Evolutionary conservation across 1,284 basidiomycete species (phyloP), one percentile per base, ranked within the genome.

Genomic region (Ustilago nuda): DNA sequence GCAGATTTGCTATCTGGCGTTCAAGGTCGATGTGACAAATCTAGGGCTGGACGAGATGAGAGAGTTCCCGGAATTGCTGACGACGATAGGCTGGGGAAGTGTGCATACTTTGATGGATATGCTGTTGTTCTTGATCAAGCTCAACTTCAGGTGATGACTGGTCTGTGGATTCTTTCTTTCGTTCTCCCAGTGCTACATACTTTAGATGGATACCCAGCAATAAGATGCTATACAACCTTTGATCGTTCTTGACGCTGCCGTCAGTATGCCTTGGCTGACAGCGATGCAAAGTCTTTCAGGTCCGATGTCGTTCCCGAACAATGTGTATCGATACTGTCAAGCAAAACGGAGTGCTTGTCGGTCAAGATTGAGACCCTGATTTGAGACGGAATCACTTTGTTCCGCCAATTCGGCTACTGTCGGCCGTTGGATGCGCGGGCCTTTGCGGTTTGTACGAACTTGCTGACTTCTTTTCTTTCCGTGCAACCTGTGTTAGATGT

Each of bases 91-190:
- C 8, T 89, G 88, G 88, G 88, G 88, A 2, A 86, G 86, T 1
- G 86, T 89, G 1, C 89, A 89, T 78, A 89, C 89, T 15, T 86
- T 89, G 8, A 89, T 88, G 86, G 89, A 89, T 78, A 89, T 89
- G 79, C 86, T 90, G 27, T 79, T 90, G 51, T 89, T 88, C 77
- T 83, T 89, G 39, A 83, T 85, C 66, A 78, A 78, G 66, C 68
- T 81, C 56, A 75, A 81, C 43, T 81, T 81, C 57, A 55, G 54
- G 19, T 48, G 6, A 43, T 4, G 30, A 7, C 5, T 13, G 8
- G 45, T 6, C 9, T n/a, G 45, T 41, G 39, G 39, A 41, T 17
- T 45, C 36, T 13, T 45, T 45, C n/a, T 45, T 45, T 19, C 15
- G n/a, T 45, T n/a, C 43, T 19, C 56, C 12, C 17, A 23, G 23